Percentiles rank a stretch among this genome's conserved stretches.
phyloP scores from a whole-genome alignment of 805 yeast genomes.

The Debaryomyces hansenii region DNA sequence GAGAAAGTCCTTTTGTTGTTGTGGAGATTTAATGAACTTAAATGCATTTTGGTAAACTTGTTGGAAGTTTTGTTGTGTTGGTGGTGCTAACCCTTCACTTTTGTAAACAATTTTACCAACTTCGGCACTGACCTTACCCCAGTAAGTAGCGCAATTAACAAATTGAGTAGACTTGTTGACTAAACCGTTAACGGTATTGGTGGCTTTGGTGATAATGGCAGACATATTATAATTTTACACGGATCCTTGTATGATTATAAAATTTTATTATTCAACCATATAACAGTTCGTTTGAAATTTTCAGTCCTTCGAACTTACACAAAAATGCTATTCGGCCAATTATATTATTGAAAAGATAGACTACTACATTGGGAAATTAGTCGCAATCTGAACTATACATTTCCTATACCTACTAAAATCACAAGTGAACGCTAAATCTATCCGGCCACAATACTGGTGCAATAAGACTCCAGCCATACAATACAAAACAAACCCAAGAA shows the following conservation, averaged over 20 bases:
- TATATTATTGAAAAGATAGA: slow-evolving; percentile 12
- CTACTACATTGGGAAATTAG: slow-evolving; percentile 21
- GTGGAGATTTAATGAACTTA: slow-evolving; percentile 35
- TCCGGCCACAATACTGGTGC: slow-evolving; percentile 94
- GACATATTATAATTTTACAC: slow-evolving; percentile 30
- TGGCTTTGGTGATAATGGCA: slow-evolving; percentile 43
- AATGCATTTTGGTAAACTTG: slow-evolving; percentile 57
- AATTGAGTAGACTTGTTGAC: slow-evolving; percentile 39
- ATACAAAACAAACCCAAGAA: slow-evolving; percentile 85
- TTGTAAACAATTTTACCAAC: slow-evolving; percentile 76
- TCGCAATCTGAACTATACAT: background rate
- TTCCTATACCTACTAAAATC: slow-evolving; percentile 1
- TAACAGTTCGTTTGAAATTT: background rate
- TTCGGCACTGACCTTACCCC: slow-evolving; percentile 69
- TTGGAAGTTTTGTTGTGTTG: slow-evolving; percentile 73
- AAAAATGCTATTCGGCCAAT: slow-evolving; percentile 12
- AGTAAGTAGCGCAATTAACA: slow-evolving; percentile 68
- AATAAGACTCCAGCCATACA: slow-evolving; percentile 86
- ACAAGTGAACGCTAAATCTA: slow-evolving; percentile 54
- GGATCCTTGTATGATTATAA: background rate
- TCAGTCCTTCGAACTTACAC: background rate
- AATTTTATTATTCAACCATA: background rate
- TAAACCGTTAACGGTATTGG: slow-evolving; percentile 34
- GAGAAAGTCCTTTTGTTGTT: slow-evolving; percentile 61
- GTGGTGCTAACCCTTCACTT: slow-evolving; percentile 93